phyloP scores from a whole-genome alignment of 805 yeast genomes.

The Kodamaea restingae region DNA sequence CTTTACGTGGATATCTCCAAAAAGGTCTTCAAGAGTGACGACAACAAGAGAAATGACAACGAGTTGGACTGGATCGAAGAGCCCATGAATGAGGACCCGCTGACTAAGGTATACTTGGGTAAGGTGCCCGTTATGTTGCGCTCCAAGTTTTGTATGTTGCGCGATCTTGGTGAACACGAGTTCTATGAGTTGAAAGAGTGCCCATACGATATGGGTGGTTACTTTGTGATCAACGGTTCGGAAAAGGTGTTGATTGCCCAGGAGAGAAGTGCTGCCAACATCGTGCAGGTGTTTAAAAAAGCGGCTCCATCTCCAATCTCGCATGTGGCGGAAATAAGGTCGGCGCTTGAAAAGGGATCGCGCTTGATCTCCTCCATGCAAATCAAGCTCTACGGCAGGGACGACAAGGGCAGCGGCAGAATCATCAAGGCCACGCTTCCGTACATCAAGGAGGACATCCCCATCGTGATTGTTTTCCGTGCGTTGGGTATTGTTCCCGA shows the following conservation, averaged over 20 bases:
- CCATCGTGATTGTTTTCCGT: conserved; percentile 94
- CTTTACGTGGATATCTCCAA: conserved; percentile 94
- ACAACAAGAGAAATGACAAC: conserved; percentile 48
- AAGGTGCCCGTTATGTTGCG: conserved; percentile 97
- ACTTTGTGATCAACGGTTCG: conserved; percentile 95
- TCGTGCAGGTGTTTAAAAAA: conserved; percentile 96
- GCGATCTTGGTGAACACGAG: conserved; percentile 88
- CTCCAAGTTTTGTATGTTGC: conserved; percentile 90
- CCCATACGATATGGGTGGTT: conserved; percentile 99
- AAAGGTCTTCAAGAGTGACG: conserved; percentile 78
- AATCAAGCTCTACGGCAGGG: conserved; percentile 84
- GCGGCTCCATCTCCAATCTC: conserved; percentile 96
- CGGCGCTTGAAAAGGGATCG: conserved; percentile 96
- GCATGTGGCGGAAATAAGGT: conserved; percentile 93
- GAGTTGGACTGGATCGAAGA: conserved; percentile 54
- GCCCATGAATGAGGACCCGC: conserved; percentile 54
- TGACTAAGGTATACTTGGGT: conserved; percentile 80
- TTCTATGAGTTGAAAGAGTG: conserved; percentile 95
- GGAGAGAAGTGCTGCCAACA: conserved; percentile 97
- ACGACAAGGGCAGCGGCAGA: conserved; percentile 67
- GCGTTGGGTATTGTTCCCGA: conserved; percentile 98
- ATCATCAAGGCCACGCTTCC: conserved; percentile 96
- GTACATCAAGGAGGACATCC: conserved; percentile 93
- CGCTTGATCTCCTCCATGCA: conserved; percentile 91
- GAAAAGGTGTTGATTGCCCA: conserved; percentile 98